phyloP scores from a whole-genome alignment of 352 stramenopile genomes.

The Phytopythium cucurbitacearum region DNA sequence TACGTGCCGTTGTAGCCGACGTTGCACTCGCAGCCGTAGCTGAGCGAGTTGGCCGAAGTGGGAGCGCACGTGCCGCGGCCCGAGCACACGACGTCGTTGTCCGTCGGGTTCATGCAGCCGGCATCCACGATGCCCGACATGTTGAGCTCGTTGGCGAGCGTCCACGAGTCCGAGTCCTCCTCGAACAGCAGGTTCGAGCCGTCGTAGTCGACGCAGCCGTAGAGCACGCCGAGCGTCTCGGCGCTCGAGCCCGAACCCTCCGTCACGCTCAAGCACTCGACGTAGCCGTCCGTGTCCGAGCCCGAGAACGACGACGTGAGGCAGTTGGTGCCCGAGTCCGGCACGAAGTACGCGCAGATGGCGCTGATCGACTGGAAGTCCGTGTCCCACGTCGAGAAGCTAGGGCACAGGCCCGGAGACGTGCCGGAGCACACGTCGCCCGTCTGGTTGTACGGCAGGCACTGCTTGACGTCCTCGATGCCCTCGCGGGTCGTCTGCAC shows the following conservation, averaged over 20 bases:
- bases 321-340: constrained; percentile 38
- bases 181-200: constrained; percentile 54
- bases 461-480: constrained; percentile 75
- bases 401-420: constrained; percentile 56
- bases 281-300: constrained; percentile 18
- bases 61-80: constrained; percentile 63
- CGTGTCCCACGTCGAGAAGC: constrained; percentile 68
- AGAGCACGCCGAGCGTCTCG: constrained; percentile 54
- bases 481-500: constrained; percentile 73
- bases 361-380: constrained; percentile 59
- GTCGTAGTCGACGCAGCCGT: constrained; percentile 79
- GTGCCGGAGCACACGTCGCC: constrained; percentile 58
- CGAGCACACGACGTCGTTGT: constrained; percentile 72
- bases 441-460: constrained; percentile 42
- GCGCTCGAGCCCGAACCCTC: constrained; percentile 24
- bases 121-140: constrained; percentile 50
- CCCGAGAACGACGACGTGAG: constrained; percentile 23
- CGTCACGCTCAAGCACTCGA: constrained; percentile 33
- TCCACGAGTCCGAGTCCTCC: constrained; percentile 38
- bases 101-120: constrained; percentile 54
- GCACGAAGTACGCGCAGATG: constrained; percentile 67
- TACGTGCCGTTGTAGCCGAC: constrained; percentile 75
- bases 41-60: constrained; percentile 28
- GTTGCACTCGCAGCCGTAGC: constrained; percentile 69
- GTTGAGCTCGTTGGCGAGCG: constrained; percentile 51